Percentiles rank a stretch among this genome's conserved stretches.
Evolutionary conservation across 2,329 filamentous ascomycete species (phyloP).

Genomic region (Colletotrichum phormii): DNA sequence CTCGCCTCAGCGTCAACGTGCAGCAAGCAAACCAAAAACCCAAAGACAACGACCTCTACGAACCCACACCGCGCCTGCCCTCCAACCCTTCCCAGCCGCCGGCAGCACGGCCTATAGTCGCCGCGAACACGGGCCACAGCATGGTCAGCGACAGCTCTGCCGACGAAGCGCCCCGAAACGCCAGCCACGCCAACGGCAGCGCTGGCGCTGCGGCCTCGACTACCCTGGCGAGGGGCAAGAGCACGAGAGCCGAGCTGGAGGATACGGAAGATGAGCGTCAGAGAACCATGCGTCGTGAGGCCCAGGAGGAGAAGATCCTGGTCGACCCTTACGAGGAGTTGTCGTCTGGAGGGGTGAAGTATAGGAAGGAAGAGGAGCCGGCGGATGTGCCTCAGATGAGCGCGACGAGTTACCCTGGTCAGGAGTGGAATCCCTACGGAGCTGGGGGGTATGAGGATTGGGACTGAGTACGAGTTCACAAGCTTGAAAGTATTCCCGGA

Average conservation of each 20-base stretch:
- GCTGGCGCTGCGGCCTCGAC: constrained; percentile 18
- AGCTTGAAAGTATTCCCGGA: not conserved
- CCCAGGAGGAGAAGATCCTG: constrained; percentile 67
- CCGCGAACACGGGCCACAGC: constrained; percentile 33
- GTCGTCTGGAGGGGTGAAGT: constrained; percentile 43
- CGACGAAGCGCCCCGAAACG: constrained; percentile 32
- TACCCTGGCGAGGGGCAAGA: constrained; percentile 32
- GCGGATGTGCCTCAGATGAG: constrained; percentile 67
- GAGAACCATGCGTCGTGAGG: constrained; percentile 55
- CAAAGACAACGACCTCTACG: constrained; percentile 46
- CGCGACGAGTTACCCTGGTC: constrained; percentile 76
- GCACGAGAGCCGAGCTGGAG: constrained; percentile 51
- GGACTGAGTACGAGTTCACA: not conserved
- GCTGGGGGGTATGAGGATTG: constrained; percentile 33
- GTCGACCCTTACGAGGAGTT: constrained; percentile 46
- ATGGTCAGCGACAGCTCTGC: constrained; percentile 33
- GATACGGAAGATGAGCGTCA: constrained; percentile 57
- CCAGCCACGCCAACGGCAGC: constrained; percentile 36
- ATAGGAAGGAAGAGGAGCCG: constrained; percentile 53
- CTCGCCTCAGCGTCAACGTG: constrained; percentile 36
- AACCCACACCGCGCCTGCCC: constrained; percentile 45
- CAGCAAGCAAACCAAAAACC: constrained; percentile 38
- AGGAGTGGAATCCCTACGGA: constrained; percentile 74
- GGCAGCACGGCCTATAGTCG: constrained; percentile 14
- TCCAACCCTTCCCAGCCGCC: constrained; percentile 6